phyloP scores from a whole-genome alignment of 2,329 filamentous ascomycete genomes.

The Colletotrichum tabaci region DNA sequence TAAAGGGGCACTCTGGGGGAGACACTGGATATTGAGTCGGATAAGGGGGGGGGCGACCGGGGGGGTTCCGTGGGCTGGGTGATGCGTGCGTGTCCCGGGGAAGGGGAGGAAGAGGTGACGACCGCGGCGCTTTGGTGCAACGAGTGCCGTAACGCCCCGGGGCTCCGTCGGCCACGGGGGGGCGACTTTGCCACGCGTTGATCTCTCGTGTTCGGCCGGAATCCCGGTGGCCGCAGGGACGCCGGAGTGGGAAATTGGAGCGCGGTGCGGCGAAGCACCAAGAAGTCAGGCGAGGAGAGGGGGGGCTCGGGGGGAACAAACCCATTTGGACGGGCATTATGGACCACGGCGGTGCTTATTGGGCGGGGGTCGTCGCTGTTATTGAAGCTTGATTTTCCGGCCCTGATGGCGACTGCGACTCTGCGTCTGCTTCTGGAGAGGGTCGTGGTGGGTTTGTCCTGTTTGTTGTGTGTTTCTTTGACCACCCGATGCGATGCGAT shows the following conservation, averaged over 20 bases:
- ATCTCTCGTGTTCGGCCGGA: slow-evolving; percentile 42
- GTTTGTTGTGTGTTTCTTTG: slow-evolving; percentile 1
- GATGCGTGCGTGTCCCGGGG: background rate
- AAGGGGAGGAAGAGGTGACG: background rate
- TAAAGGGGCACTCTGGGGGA: background rate
- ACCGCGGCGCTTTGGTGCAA: slow-evolving; percentile 4
- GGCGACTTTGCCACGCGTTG: slow-evolving; percentile 37
- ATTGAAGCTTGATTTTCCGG: slow-evolving; percentile 31
- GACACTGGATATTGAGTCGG: background rate
- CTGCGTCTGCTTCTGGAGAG: background rate
- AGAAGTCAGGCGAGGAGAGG: slow-evolving; percentile 8
- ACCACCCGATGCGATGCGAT: slow-evolving; percentile 26
- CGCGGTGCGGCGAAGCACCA: slow-evolving; percentile 9
- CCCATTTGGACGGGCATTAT: slow-evolving; percentile 20
- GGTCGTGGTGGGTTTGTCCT: background rate
- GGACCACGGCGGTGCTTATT: slow-evolving; percentile 24
- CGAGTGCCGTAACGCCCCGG: slow-evolving; percentile 24
- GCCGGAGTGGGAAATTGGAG: slow-evolving; percentile 3
- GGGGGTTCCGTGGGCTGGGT: slow-evolving; percentile 23
- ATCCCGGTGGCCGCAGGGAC: slow-evolving; percentile 17
- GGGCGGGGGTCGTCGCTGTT: slow-evolving; percentile 19
- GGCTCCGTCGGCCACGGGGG: slow-evolving; percentile 32
- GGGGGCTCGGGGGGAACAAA: background rate
- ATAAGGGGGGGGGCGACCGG: background rate
- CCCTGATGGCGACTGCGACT: too few species aligned